These are phyloP conservation scores for Populus hybrid DNA, from an alignment of 441 rosid genomes.

Conservation along the genomic window DNA sequence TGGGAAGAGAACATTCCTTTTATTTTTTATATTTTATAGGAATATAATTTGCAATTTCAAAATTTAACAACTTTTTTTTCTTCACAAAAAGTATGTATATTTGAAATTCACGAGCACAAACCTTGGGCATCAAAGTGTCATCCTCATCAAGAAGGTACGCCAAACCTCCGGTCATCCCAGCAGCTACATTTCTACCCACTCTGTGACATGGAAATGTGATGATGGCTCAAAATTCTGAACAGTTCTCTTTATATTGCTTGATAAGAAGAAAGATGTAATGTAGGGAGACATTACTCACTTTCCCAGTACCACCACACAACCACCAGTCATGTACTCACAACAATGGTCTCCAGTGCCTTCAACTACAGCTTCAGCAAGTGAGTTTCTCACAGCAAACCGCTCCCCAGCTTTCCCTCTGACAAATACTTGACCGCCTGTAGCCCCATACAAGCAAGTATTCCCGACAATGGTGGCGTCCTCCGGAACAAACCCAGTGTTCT, in stretches of 20 bases:
- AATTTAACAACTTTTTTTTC: too few relatives aligned
- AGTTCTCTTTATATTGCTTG: conserved; percentile 5
- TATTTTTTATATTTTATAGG: too few relatives aligned
- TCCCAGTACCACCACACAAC: conserved; percentile 92
- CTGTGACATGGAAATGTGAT: conserved; percentile 41
- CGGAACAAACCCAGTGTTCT: conserved; percentile 69
- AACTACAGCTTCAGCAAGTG: conserved; percentile 94
- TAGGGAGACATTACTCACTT: conserved; percentile 58
- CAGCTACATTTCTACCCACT: conserved; percentile 97
- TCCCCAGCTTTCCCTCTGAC: conserved; percentile 97
- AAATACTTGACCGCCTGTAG: conserved; percentile 92
- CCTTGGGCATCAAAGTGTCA: conserved; percentile 84
- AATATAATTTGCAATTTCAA: too few relatives aligned
- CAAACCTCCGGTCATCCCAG: conserved; percentile 98
- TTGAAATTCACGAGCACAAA: conserved; percentile 21
- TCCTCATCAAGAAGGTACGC: conserved; percentile 93
- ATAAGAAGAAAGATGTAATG: background rate
- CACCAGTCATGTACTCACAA: conserved; percentile 99
- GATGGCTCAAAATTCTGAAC: background rate
- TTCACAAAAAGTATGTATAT: too few relatives aligned
- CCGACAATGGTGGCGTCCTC: conserved; percentile 96
- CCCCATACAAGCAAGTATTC: conserved; percentile 94
- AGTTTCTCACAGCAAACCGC: conserved; percentile 94
- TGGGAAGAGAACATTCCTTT: background rate
- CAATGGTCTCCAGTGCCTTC: conserved; percentile 98